Evolutionary conservation across 106 monocot species (phyloP), one percentile per base, ranked within the genome.

Genomic region (Allium cepa): DNA sequence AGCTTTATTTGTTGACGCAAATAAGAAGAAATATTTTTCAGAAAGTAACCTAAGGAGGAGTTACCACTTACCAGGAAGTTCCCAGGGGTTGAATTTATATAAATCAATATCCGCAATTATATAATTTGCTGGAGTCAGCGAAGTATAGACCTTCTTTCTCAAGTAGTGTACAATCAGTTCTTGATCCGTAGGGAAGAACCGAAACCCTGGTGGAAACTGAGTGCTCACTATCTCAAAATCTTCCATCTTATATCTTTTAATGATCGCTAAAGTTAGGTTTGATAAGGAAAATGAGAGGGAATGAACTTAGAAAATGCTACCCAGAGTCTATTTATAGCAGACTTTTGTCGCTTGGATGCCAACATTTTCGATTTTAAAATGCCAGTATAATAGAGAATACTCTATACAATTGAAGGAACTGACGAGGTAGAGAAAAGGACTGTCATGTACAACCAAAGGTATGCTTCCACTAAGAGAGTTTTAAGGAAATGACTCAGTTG

Each of bases 71-170:
- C 82, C 78, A 22, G 82, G 82, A n/a, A 83, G 78, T 7, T 83
- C 82, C 82, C 82, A 83, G 7, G 82, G 82, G 14, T 83, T 72
- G 62, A 75, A 83, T 63, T 78, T 78, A 75, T 81, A 81, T 12
- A 81, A 56, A 22, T 81, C 75, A 17, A 83, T 59, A 16, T 75
- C 78, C 27, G 83, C 71, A 45, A 75, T 75, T 47, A 78, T 67
- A 27, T 74, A 78, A 11, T 68, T 57, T 17, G 45, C 62, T 10
- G 67, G 66, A 47, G 71, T 26, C 6, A 68, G 62, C 4, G 76
- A 57, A 28, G 76, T 26, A 12, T 65, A 56, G 57, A 79, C 60
- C 68, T 75, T 78, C 51, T 72, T 72, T 46, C 17, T 67, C 50
- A 83, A 48, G 57, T 83, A 83, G 62, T 78, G 62, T 46, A 68